Conservation (phyloP, 306 rosid species). For the Vicia villosa region DNA sequence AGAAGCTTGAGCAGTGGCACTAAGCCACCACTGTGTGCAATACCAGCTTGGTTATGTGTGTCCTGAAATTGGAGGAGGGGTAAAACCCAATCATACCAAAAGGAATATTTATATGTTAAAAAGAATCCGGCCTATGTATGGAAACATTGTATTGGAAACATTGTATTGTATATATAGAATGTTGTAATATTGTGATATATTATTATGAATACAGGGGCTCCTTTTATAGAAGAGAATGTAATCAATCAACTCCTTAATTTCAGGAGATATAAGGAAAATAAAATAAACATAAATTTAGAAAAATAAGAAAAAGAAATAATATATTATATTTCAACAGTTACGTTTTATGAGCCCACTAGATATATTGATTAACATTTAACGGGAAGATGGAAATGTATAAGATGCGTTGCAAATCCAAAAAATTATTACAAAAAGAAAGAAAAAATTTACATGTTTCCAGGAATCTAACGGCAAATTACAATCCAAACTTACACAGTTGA, state of each 20-base stretch:
- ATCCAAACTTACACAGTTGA: slow-evolving; percentile 26
- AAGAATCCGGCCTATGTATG: slow-evolving; percentile 23
- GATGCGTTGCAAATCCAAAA: slow-evolving; percentile 24
- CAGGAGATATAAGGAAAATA: no score
- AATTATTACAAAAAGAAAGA: slow-evolving; percentile 1
- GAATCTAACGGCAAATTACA: not conserved
- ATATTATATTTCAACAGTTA: not conserved
- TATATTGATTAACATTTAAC: not conserved
- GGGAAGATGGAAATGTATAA: slow-evolving; percentile 10
- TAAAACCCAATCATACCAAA: slow-evolving; percentile 27
- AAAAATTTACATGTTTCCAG: slow-evolving; percentile 12
- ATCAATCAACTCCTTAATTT: no score
- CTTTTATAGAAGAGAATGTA: no score
- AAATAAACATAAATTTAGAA: no score
- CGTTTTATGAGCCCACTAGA: slow-evolving; percentile 1
- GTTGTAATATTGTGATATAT: not conserved
- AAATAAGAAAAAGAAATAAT: no score
- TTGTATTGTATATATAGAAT: slow-evolving; percentile 18
- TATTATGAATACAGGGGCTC: no score
- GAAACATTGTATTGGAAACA: slow-evolving; percentile 3
- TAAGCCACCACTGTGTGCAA: slow-evolving; percentile 93
- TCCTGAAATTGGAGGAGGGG: slow-evolving; percentile 57
- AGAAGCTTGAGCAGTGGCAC: slow-evolving; percentile 91
- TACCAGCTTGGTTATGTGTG: slow-evolving; percentile 94
- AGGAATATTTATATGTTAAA: slow-evolving; percentile 4